Base-by-base conservation (phyloP, 2,329 filamentous ascomycete species). In the Diaporthe sp. region DNA sequence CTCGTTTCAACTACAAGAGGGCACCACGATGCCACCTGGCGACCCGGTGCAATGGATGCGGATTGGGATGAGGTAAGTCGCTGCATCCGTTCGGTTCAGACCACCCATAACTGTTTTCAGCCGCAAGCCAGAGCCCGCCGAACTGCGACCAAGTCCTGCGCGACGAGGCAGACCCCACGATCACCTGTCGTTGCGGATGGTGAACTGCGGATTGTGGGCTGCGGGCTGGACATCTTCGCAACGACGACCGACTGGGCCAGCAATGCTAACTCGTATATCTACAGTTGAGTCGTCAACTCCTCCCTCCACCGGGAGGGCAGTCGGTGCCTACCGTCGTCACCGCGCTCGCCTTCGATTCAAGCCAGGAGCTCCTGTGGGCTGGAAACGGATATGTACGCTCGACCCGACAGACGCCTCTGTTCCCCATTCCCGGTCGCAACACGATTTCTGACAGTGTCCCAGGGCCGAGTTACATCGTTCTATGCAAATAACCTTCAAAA, bases 381-480 rank as follows among this genome's bases (percentile, higher is more conserved):
- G 97, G 96, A 61, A 97, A 97, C 83, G 94, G 97, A 85, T 94
- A 92, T 88, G 94, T 97, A 87, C 86, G 90, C 73, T 77, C 70
- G 30, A 2, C 50, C 35, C 15, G 17, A 50, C 39, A 15, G 42
- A 56, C 13, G 2, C 22, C 10, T 59, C 8, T 51, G 27, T 13
- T 66, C 71, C 74, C 30, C 17, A 42, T 30, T 5, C 9, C n/a
- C 44, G 1, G 19, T n/a, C 51, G 25, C 47, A 51, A 55, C 17
- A 9, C 25, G 42, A 17, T 39, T 30, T 42, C 59, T 32, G n/a
- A 39, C 27, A 22, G 17, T 56, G 5, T 39, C 37, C 47, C 72
- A 98, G 94, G 97, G 97, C 76, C 92, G 95, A 77, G 91, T 98
- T 63, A 93, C 92, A 58, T 98, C 96, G 15, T 98, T 97, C 84